Evolutionary conservation across 2,329 filamentous ascomycete species (phyloP).

Genomic region (Colletotrichum tropicale): DNA sequence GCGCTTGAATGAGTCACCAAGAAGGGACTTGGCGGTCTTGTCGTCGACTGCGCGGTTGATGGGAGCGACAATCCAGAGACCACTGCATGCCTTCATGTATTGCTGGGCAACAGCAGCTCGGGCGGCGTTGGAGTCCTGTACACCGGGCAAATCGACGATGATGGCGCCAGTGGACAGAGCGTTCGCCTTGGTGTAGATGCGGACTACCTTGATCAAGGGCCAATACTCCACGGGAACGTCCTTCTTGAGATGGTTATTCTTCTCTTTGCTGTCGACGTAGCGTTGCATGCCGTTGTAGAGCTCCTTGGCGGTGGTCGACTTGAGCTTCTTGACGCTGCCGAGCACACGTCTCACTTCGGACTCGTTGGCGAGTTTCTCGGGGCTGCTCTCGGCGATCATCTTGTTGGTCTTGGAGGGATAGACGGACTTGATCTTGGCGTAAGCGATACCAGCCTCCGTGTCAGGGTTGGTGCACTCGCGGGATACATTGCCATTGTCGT

Average conservation of each 20-base stretch:
- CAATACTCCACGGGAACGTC: slow-evolving; percentile 38
- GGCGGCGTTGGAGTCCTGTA: slow-evolving; percentile 65
- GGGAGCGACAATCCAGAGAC: slow-evolving; percentile 66
- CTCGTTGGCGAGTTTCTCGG: slow-evolving; percentile 24
- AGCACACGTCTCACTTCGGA: slow-evolving; percentile 26
- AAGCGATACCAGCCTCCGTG: slow-evolving; percentile 45
- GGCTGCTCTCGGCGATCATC: slow-evolving; percentile 25
- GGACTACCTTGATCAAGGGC: slow-evolving; percentile 59
- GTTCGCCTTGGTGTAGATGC: slow-evolving; percentile 36
- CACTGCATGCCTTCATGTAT: slow-evolving; percentile 66
- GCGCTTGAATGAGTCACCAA: slow-evolving; percentile 61
- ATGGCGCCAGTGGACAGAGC: slow-evolving; percentile 38
- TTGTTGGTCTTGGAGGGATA: slow-evolving; percentile 38
- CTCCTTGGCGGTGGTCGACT: slow-evolving; percentile 20
- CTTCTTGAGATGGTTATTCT: slow-evolving; percentile 18
- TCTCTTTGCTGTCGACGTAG: slow-evolving; percentile 34
- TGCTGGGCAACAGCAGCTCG: slow-evolving; percentile 59
- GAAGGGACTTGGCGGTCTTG: slow-evolving; percentile 59
- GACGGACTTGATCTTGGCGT: slow-evolving; percentile 50
- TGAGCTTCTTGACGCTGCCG: slow-evolving; percentile 26
- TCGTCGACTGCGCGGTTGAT: slow-evolving; percentile 66
- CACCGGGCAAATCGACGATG: slow-evolving; percentile 58
- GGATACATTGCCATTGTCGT: slow-evolving; percentile 40
- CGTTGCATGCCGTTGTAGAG: slow-evolving; percentile 28
- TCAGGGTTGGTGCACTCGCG: slow-evolving; percentile 43